A percentile compares a stretch with the other conserved stretches of the same genome.
Conservation (phyloP, 805 yeast species). For the Wickerhamomyces bovis region DNA sequence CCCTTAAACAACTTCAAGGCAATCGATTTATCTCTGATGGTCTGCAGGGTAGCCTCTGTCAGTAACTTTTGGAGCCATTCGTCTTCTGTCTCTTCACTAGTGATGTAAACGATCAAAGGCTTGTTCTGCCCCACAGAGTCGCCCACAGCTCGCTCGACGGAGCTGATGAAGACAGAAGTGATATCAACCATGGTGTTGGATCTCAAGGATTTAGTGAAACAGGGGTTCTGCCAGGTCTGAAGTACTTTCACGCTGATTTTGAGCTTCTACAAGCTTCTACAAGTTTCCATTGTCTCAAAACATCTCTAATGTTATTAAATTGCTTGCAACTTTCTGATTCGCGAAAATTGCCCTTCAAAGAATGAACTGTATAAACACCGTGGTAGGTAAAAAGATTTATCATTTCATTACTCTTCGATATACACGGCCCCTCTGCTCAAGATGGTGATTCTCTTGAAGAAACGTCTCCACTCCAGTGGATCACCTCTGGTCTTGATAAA, state of each 20-base stretch:
- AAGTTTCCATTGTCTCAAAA: background rate
- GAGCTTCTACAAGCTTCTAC: too few relatives aligned
- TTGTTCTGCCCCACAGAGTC: conserved; percentile 29
- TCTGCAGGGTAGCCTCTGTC: conserved; percentile 10
- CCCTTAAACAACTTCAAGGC: conserved; percentile 35
- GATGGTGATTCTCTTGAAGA: conserved; percentile 52
- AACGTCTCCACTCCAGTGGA: conserved; percentile 68
- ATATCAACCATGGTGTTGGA: conserved; percentile 10
- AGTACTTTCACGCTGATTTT: background rate
- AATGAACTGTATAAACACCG: too few relatives aligned
- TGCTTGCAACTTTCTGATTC: background rate
- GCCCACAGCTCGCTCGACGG: conserved; percentile 36
- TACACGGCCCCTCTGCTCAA: conserved; percentile 54
- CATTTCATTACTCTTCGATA: conserved; percentile 25
- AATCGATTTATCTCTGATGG: conserved; percentile 27
- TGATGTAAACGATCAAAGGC: conserved; percentile 36
- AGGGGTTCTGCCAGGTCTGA: background rate
- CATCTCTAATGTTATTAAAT: too few relatives aligned
- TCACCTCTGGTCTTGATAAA: conserved; percentile 56
- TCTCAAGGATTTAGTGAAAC: background rate
- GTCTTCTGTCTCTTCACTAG: conserved; percentile 21
- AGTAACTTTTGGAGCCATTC: conserved; percentile 19
- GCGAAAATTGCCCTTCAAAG: too few relatives aligned
- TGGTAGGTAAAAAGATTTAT: too few relatives aligned
- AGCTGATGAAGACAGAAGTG: conserved; percentile 17